Evolutionary conservation across 2,329 filamentous ascomycete genomes (phyloP).

Genomic region (Aspergillus sp.): DNA sequence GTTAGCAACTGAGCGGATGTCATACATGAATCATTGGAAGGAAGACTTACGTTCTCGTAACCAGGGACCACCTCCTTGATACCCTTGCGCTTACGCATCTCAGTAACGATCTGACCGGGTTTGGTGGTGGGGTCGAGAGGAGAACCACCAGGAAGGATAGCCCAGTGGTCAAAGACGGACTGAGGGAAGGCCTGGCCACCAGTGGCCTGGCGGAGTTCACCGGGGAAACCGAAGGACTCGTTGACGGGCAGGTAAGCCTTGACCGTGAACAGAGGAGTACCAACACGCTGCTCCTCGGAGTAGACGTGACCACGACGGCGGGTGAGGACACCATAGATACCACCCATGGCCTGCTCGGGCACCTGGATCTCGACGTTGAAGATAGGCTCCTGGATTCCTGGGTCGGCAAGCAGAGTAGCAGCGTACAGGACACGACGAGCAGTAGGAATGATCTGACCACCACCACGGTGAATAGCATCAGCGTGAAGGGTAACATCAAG

Average conservation of each 20-base stretch:
- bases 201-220: conserved; percentile 89
- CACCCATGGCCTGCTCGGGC: conserved; percentile 97
- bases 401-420: conserved; percentile 83
- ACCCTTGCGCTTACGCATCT: conserved; percentile 99
- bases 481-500: conserved; percentile 99
- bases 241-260: conserved; percentile 96
- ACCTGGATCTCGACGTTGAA: conserved; percentile 99
- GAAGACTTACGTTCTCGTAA: conserved; percentile 83
- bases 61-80: conserved; percentile 93
- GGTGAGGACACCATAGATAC: conserved; percentile 99
- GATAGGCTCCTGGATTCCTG: conserved; percentile 91
- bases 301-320: conserved; percentile 98
- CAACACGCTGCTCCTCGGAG: conserved; percentile 94
- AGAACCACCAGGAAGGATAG: conserved; percentile 90
- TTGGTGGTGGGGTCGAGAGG: conserved; percentile 79
- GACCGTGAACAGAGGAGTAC: conserved; percentile 99
- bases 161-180: conserved; percentile 98
- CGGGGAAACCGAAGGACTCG: conserved; percentile 99
- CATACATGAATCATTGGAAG: not conserved
- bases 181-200: conserved; percentile 99
- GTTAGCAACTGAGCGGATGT: conserved; percentile 19
- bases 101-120: conserved; percentile 77
- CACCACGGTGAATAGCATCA: conserved; percentile 99
- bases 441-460: conserved; percentile 98
- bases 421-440: conserved; percentile 97